phyloP scores from a whole-genome alignment of 2,329 filamentous ascomycete genomes.

The Apiospora marii region DNA sequence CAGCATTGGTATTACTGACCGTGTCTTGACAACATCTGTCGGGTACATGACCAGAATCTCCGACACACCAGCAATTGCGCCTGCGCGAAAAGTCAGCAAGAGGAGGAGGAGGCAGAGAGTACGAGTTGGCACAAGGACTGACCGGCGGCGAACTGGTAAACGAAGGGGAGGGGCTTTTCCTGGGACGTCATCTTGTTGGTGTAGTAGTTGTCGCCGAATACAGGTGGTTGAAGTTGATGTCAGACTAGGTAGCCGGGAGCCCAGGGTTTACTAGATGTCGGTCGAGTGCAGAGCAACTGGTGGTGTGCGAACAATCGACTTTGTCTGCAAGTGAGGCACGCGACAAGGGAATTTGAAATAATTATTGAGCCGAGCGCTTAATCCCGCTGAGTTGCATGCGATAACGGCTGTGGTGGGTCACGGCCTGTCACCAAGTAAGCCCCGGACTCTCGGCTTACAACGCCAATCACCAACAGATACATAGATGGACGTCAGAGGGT shows the following conservation, averaged over 20 bases:
- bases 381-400: constrained; percentile 8
- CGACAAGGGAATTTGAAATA: constrained; percentile 22
- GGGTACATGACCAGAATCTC: constrained; percentile 98
- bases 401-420: constrained; percentile 17
- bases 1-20: constrained; percentile 72
- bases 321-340: background rate
- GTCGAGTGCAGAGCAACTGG: constrained; percentile 11
- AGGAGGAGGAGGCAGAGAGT: constrained; percentile 26
- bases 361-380: constrained; percentile 13
- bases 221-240: background rate
- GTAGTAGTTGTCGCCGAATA: background rate
- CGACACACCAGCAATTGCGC: constrained; percentile 95
- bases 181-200: constrained; percentile 62
- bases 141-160: constrained; percentile 96
- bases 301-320: constrained; percentile 7
- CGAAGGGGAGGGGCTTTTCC: constrained; percentile 83
- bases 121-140: constrained; percentile 45
- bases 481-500: background rate
- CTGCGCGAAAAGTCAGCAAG: constrained; percentile 52
- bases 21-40: constrained; percentile 96
- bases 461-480: background rate
- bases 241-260: background rate
- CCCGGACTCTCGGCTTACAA: constrained; percentile 12
- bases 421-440: background rate
- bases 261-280: background rate